These are phyloP conservation scores for Saccharomyces pastorianus DNA, from an alignment of 1,139 yeast species.

Conservation along the genomic window DNA sequence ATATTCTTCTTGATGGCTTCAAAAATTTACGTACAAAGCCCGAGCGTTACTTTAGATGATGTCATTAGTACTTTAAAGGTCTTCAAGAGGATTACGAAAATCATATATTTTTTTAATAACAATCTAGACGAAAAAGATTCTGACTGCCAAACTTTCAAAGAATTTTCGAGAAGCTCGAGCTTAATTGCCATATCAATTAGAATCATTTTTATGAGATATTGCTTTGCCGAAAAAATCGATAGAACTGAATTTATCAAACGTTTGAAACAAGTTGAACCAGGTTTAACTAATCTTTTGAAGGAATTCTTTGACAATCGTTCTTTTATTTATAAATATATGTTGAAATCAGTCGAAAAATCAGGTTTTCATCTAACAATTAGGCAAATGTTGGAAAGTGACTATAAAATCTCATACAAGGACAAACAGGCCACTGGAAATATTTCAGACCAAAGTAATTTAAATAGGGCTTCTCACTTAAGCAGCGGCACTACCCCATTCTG, in stretches of 20 bases:
- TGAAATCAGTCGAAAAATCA: slow-evolving; percentile 21
- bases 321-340: slow-evolving; percentile 16
- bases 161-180: slow-evolving; percentile 14
- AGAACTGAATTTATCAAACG: slow-evolving; percentile 11
- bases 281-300: slow-evolving; percentile 10
- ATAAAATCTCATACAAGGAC: neutral
- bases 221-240: slow-evolving; percentile 10
- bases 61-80: neutral
- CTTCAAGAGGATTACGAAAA: neutral
- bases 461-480: neutral
- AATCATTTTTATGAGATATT: slow-evolving; percentile 12
- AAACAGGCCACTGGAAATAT: neutral
- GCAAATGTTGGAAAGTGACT: slow-evolving; percentile 16
- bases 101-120: slow-evolving; percentile 5
- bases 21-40: neutral
- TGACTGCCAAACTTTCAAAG: slow-evolving; percentile 13
- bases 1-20: neutral
- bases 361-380: slow-evolving; percentile 24
- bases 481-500: neutral
- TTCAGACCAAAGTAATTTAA: neutral
- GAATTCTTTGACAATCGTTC: slow-evolving; percentile 21
- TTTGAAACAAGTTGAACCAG: slow-evolving; percentile 13
- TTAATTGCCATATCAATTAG: slow-evolving; percentile 17
- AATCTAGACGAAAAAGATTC: slow-evolving; percentile 7
- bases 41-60: neutral